A percentile compares a stretch with the other conserved stretches of the same genome.
phyloP scores from a whole-genome alignment of 306 rosid genomes.

The Cicer yamashitae region DNA sequence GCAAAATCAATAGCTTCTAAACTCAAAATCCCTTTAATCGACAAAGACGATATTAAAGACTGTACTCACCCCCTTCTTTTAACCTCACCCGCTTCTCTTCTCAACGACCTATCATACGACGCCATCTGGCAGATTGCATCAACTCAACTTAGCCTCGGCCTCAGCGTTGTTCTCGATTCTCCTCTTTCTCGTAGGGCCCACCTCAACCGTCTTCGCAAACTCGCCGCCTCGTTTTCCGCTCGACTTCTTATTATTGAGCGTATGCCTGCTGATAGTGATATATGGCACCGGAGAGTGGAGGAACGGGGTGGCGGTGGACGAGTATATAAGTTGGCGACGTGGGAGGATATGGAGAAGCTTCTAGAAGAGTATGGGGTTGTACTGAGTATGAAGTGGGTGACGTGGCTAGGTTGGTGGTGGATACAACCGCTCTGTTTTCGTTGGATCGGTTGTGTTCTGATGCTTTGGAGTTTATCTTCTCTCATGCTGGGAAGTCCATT shows the following conservation, averaged over 20 bases:
- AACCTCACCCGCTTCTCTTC: conserved; percentile 28
- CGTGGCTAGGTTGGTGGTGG: conserved; percentile 62
- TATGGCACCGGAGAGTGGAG: conserved; percentile 70
- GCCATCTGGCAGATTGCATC: conserved; percentile 57
- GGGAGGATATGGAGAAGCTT: conserved; percentile 67
- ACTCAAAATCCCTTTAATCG: conserved; percentile 64
- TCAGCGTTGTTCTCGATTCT: conserved; percentile 71
- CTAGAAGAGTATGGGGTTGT: conserved; percentile 70
- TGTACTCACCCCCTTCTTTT: conserved; percentile 46
- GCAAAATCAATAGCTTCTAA: conserved; percentile 56
- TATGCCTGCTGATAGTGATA: conserved; percentile 46
- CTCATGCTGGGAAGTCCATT: too few species aligned
- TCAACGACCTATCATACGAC: conserved; percentile 72
- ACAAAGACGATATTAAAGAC: conserved; percentile 72
- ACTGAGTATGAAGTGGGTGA: conserved; percentile 65
- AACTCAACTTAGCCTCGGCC: conserved; percentile 67
- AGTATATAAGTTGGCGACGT: conserved; percentile 68
- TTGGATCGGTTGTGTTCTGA: conserved; percentile 51
- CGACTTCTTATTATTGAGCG: conserved; percentile 64
- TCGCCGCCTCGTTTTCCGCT: conserved; percentile 40
- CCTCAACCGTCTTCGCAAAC: conserved; percentile 56
- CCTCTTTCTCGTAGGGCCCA: conserved; percentile 71
- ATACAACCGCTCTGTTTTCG: conserved; percentile 49
- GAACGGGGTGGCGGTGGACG: conserved; percentile 41
- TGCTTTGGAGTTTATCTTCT: conserved; percentile 57